Percentiles rank a stretch among this genome's conserved stretches.
These are phyloP conservation scores for Aspergillus ochraceoroseus DNA, from an alignment of 2,329 filamentous ascomycete species.

Conservation along the genomic window DNA sequence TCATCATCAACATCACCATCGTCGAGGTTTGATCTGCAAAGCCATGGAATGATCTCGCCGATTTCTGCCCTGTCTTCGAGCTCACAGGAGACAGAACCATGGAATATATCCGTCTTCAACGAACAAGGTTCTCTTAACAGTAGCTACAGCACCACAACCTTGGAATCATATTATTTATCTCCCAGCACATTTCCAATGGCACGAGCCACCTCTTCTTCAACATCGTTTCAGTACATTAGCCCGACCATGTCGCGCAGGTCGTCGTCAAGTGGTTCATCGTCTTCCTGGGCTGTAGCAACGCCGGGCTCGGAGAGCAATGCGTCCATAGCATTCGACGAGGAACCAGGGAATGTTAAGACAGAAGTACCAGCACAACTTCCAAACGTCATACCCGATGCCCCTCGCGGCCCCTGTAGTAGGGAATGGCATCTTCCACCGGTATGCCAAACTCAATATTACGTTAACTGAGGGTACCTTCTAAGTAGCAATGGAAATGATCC, in stretches of 20 bases:
- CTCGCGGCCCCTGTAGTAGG: slow-evolving; percentile 11
- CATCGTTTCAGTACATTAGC: slow-evolving; percentile 5
- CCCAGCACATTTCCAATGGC: slow-evolving; percentile 1
- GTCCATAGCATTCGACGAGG: slow-evolving; percentile 10
- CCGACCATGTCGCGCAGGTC: slow-evolving; percentile 4
- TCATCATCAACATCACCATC: no score
- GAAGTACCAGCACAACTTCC: not conserved
- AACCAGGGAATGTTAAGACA: slow-evolving; percentile 2
- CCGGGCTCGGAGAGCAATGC: slow-evolving; percentile 10
- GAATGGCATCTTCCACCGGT: slow-evolving; percentile 14
- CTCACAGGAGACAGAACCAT: no score
- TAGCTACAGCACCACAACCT: not conserved
- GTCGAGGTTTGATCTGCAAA: slow-evolving; percentile 3
- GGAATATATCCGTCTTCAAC: slow-evolving; percentile 5
- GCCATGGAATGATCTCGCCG: slow-evolving; percentile 2
- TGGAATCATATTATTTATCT: slow-evolving; percentile 3
- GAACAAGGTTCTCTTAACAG: slow-evolving; percentile 6
- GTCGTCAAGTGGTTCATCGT: slow-evolving; percentile 9
- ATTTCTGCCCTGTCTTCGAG: slow-evolving; percentile 3
- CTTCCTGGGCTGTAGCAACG: slow-evolving; percentile 7
- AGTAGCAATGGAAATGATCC: not conserved
- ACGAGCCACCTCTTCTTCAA: slow-evolving; percentile 1
- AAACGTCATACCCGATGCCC: slow-evolving; percentile 1
- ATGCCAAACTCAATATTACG: slow-evolving; percentile 3
- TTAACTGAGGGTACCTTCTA: slow-evolving; percentile 1